These are phyloP conservation scores for Rhizophagus prolifer DNA, from an alignment of 192 early-diverging fungal species.

Conservation along the genomic window DNA sequence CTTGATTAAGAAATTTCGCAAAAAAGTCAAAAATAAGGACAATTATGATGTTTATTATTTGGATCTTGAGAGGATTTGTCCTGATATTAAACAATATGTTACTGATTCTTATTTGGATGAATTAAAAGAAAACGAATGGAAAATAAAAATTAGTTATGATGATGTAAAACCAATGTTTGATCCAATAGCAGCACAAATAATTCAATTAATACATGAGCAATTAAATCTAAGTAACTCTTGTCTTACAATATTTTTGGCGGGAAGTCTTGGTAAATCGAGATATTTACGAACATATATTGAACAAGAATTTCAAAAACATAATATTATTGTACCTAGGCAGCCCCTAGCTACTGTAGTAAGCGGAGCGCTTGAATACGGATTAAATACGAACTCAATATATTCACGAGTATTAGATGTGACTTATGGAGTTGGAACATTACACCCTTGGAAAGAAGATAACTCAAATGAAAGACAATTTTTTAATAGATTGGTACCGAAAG, in stretches of 20 bases:
- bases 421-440: not conserved
- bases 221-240: constrained; percentile 39
- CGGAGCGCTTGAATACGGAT: not conserved
- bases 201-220: constrained; percentile 51
- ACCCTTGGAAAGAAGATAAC: not conserved
- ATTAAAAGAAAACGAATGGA: constrained; percentile 45
- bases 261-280: constrained; percentile 53
- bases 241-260: constrained; percentile 54
- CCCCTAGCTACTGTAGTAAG: not conserved
- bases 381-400: not conserved
- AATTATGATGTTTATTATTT: not conserved
- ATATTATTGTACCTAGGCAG: not conserved
- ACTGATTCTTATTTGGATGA: constrained; percentile 34
- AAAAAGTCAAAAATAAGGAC: not conserved
- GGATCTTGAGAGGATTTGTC: constrained; percentile 16
- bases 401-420: not conserved
- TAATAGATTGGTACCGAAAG: not conserved
- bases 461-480: not conserved
- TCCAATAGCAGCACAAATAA: constrained; percentile 50
- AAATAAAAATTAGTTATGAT: constrained; percentile 45
- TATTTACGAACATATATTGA: constrained; percentile 32
- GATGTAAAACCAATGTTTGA: constrained; percentile 54
- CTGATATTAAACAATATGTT: constrained; percentile 8
- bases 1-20: not conserved
- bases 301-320: not conserved